phyloP scores from a whole-genome alignment of 225 moss, liverwort and hornwort genomes.

The Takakia lepidozioides region DNA sequence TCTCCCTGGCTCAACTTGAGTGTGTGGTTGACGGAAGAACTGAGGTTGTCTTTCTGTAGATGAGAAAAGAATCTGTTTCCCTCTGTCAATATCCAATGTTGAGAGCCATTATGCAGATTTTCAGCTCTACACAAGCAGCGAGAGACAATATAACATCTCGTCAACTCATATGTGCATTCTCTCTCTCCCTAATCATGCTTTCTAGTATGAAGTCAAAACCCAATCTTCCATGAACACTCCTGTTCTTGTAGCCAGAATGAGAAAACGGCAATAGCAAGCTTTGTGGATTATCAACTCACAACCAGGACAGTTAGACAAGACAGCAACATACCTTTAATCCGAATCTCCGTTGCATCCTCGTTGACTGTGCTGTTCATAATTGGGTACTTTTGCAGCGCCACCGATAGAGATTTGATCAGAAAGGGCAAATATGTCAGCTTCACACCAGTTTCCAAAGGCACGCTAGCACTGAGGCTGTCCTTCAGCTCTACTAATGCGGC shows the following conservation, averaged over 20 bases:
- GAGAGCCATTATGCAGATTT: too few relatives aligned
- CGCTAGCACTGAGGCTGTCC: slow-evolving; percentile 29
- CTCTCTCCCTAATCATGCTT: not conserved
- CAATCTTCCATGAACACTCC: not conserved
- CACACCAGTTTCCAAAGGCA: slow-evolving; percentile 49
- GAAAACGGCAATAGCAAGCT: not conserved
- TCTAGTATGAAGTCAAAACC: not conserved
- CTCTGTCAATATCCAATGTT: too few relatives aligned
- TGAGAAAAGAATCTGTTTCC: too few relatives aligned
- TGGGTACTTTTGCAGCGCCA: slow-evolving; percentile 67
- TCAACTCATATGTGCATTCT: too few relatives aligned
- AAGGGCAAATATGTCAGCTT: slow-evolving; percentile 85
- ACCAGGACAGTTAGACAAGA: too few relatives aligned
- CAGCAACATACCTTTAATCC: slow-evolving; percentile 38
- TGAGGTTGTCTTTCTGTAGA: too few relatives aligned
- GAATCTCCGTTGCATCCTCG: slow-evolving; percentile 71
- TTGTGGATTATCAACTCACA: too few relatives aligned
- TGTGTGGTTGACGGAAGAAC: too few relatives aligned
- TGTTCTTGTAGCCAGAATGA: too few relatives aligned
- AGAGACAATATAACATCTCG: too few relatives aligned
- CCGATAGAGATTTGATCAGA: slow-evolving; percentile 79
- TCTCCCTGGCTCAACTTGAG: too few relatives aligned
- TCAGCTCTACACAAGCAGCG: too few relatives aligned
- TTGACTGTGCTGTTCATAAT: slow-evolving; percentile 83
- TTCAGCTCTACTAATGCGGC: slow-evolving; percentile 54